Evolutionary conservation across 2,329 filamentous ascomycete species (phyloP).

Genomic region (Tolypocladium ophioglossoides): DNA sequence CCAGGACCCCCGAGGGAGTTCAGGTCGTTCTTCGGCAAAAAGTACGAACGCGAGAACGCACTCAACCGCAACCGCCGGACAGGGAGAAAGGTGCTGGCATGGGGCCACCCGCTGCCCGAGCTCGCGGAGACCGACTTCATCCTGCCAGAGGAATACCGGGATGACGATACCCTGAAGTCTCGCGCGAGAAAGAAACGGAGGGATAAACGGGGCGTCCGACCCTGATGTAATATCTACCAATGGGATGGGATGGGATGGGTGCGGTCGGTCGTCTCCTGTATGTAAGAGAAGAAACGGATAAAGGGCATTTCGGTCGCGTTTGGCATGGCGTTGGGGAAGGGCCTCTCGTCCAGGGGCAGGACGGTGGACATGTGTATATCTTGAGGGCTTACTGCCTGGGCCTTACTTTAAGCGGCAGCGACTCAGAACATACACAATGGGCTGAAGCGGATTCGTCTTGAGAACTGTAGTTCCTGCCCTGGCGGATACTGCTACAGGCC

Average conservation of each 20-base stretch:
- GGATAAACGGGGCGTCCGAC: conserved; percentile 41
- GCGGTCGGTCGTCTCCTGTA: background rate
- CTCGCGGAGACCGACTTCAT: conserved; percentile 60
- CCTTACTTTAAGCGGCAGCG: background rate
- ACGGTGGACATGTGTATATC: background rate
- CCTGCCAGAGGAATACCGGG: conserved; percentile 54
- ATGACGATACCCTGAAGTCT: conserved; percentile 44
- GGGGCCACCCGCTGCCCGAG: conserved; percentile 73
- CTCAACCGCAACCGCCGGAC: conserved; percentile 62
- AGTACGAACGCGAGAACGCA: conserved; percentile 68
- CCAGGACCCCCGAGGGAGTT: conserved; percentile 49
- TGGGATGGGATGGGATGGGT: background rate
- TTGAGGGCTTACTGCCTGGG: background rate
- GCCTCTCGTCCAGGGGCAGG: background rate
- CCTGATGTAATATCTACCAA: conserved; percentile 13
- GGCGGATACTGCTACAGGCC: background rate
- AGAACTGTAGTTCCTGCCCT: background rate
- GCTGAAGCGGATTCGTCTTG: background rate
- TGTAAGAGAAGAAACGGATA: background rate
- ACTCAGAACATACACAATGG: background rate
- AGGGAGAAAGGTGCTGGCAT: conserved; percentile 62
- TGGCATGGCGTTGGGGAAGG: background rate
- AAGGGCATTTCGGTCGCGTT: background rate
- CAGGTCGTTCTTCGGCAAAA: conserved; percentile 77
- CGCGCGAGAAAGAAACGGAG: conserved; percentile 54